These are phyloP conservation scores for Rugonectria rugulosa DNA, from an alignment of 2,329 filamentous ascomycete species.

Conservation along the genomic window DNA sequence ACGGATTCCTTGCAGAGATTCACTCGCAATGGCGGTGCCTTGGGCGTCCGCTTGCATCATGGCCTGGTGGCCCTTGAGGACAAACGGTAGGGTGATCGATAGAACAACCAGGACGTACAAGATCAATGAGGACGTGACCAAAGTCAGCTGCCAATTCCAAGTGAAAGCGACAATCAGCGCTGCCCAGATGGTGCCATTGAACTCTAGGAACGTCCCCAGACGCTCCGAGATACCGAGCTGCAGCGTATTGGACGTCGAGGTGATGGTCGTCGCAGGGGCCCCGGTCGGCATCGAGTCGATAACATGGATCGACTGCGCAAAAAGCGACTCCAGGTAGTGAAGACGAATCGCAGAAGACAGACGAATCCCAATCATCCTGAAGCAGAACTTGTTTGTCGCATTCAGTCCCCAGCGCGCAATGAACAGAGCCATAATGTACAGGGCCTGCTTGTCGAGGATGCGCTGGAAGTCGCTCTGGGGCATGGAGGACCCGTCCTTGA, in stretches of 20 bases:
- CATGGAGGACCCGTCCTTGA: constrained; percentile 29
- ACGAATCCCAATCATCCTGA: constrained; percentile 58
- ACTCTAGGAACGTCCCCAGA: constrained; percentile 54
- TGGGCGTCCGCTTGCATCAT: constrained; percentile 40
- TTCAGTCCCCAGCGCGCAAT: constrained; percentile 35
- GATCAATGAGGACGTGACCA: constrained; percentile 57
- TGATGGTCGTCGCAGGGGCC: constrained; percentile 60
- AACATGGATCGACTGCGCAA: constrained; percentile 57
- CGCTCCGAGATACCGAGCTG: constrained; percentile 63
- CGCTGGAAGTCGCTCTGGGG: constrained; percentile 17
- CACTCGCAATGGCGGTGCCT: constrained; percentile 52
- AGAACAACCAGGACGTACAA: constrained; percentile 49
- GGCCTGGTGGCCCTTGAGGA: constrained; percentile 29
- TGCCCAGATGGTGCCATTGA: constrained; percentile 50
- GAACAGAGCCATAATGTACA: constrained; percentile 38
- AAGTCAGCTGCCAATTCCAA: constrained; percentile 60
- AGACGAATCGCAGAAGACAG: constrained; percentile 59
- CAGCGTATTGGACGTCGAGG: constrained; percentile 59
- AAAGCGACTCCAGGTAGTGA: constrained; percentile 58
- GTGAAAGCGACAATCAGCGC: constrained; percentile 60
- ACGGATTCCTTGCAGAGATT: constrained; percentile 50
- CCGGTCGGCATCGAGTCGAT: constrained; percentile 60
- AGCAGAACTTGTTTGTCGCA: constrained; percentile 39
- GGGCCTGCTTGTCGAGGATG: constrained; percentile 29
- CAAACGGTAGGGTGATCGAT: constrained; percentile 35